Percentiles rank a stretch among this genome's conserved stretches.
These are phyloP conservation scores for Geosiphon pyriformis DNA, from an alignment of 192 early-diverging fungal species.

Conservation along the genomic window DNA sequence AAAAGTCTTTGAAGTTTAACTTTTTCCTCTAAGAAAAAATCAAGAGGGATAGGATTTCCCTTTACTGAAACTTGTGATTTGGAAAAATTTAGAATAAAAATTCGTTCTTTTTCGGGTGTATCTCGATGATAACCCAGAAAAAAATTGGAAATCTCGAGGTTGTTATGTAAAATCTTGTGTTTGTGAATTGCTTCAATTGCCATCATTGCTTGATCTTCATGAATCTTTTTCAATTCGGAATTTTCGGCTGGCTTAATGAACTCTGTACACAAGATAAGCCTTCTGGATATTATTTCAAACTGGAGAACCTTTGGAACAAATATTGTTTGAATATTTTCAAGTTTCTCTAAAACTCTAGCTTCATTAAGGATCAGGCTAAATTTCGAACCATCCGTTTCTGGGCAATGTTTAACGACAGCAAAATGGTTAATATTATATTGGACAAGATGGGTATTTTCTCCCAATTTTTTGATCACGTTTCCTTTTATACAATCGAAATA, in stretches of 20 bases:
- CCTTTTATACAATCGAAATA: too few relatives aligned
- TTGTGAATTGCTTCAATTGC: slow-evolving; percentile 22
- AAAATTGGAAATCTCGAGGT: slow-evolving; percentile 24
- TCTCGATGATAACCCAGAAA: too few relatives aligned
- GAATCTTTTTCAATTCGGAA: background rate
- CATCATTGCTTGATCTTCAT: slow-evolving; percentile 1
- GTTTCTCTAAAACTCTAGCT: slow-evolving; percentile 28
- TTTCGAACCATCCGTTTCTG: too few relatives aligned
- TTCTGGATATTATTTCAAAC: background rate
- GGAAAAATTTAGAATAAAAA: too few relatives aligned
- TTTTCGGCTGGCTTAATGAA: background rate
- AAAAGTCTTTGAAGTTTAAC: too few relatives aligned
- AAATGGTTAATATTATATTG: too few relatives aligned
- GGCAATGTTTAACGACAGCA: too few relatives aligned
- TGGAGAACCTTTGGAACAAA: slow-evolving; percentile 22
- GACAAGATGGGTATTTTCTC: background rate
- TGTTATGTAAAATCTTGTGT: slow-evolving; percentile 25
- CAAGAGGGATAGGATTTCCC: too few relatives aligned
- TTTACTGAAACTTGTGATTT: too few relatives aligned
- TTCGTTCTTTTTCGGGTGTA: too few relatives aligned
- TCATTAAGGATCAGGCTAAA: background rate
- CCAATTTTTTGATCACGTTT: too few relatives aligned
- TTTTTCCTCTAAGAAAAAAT: too few relatives aligned
- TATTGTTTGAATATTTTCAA: slow-evolving; percentile 9
- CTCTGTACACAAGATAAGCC: background rate